phyloP scores from a whole-genome alignment of 768 basidiomycete genomes.

The Gautieria morchelliformis region DNA sequence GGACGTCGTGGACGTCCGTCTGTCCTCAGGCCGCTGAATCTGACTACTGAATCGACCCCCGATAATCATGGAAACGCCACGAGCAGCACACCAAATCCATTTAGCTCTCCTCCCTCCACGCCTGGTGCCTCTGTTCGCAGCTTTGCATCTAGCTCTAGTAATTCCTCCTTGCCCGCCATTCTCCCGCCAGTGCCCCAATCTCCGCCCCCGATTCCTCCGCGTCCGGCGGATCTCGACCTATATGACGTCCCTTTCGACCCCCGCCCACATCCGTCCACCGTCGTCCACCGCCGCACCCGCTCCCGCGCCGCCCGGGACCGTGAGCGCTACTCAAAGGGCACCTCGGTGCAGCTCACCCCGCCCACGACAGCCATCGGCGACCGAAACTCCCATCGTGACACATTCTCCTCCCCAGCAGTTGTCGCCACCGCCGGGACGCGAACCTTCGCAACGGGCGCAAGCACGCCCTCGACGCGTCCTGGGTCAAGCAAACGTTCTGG shows the following conservation, averaged over 20 bases:
- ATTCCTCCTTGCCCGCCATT: not conserved
- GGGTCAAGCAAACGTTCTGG: not conserved
- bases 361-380: not conserved
- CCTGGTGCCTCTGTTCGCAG: not conserved
- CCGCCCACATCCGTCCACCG: not conserved
- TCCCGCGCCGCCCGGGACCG: not conserved
- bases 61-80: not conserved
- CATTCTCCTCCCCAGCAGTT: slow-evolving; percentile 4
- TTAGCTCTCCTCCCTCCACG: not conserved
- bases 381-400: not conserved
- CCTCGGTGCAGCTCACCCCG: not conserved
- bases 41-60: not conserved
- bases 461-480: no score
- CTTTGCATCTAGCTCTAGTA: not conserved
- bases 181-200: not conserved
- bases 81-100: not conserved
- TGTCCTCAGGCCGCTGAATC: not conserved
- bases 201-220: not conserved
- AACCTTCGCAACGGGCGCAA: no score
- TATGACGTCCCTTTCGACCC: not conserved
- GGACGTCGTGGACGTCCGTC: not conserved
- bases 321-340: not conserved
- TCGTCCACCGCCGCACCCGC: not conserved
- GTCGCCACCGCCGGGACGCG: not conserved
- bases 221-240: not conserved